Conservation (phyloP, 1,284 basidiomycete species). For the Melampsora larici-populina region DNA sequence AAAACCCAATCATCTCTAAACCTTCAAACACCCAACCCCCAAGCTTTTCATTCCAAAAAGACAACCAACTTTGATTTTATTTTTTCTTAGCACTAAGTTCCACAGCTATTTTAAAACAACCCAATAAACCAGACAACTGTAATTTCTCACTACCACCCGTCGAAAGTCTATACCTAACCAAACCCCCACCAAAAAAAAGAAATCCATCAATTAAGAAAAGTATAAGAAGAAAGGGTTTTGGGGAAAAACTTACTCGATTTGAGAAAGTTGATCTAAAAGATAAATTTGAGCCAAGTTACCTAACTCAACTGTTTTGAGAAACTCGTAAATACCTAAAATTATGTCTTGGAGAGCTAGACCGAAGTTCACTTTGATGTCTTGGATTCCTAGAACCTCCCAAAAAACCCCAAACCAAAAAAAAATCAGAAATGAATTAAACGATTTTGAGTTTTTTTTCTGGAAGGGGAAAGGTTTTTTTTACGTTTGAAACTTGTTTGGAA, state of each 20-base stretch:
- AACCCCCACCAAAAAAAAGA: too few relatives aligned
- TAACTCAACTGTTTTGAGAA: conserved; percentile 78
- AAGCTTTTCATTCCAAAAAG: too few relatives aligned
- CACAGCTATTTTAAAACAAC: conserved; percentile 88
- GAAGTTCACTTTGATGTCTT: conserved; percentile 78
- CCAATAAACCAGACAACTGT: conserved; percentile 84
- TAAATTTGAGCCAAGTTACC: conserved; percentile 82
- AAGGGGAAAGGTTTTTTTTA: conserved; percentile 55
- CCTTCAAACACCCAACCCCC: too few relatives aligned
- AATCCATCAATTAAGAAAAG: background rate
- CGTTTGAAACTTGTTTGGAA: conserved; percentile 88
- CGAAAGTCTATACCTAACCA: conserved; percentile 77
- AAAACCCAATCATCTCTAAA: too few relatives aligned
- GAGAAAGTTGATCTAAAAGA: conserved; percentile 82
- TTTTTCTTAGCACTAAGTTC: conserved; percentile 58
- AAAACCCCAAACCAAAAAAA: background rate
- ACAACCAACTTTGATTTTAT: too few relatives aligned
- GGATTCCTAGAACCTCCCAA: conserved; percentile 70
- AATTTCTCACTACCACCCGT: conserved; percentile 92
- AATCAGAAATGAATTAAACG: background rate
- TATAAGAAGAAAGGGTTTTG: background rate
- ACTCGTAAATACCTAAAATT: conserved; percentile 88
- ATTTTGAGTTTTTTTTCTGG: too few relatives aligned
- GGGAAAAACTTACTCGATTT: conserved; percentile 69
- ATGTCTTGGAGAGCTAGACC: conserved; percentile 94